Base-by-base conservation (phyloP, 2,329 filamentous ascomycete genomes). In the Acephala macrosclerotiorum region DNA sequence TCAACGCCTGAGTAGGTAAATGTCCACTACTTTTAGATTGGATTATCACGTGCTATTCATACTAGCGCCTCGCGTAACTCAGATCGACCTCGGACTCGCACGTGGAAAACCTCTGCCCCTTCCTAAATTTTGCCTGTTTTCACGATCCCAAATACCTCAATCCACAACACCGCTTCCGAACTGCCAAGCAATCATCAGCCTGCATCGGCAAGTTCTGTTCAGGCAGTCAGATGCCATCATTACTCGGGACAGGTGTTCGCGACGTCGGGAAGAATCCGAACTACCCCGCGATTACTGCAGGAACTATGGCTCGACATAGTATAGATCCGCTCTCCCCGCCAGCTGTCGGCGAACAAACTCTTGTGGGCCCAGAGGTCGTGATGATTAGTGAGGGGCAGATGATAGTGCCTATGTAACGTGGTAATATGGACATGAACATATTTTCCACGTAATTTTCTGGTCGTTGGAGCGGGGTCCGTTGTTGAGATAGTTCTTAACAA, bases 361-460 rank as follows among this genome's bases (percentile, higher is more conserved):
- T 26, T 49, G 18, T 18, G 18, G 18, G 38, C 18, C 4, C 49
- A 53, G 49, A 29, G 14, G 29, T 29, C n/a, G 26, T 18, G 25
- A 53, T 53, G 11, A 33, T 53, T 53, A 53, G 49, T 53, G 49
- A 53, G 49, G 49, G 49, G 49, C 25, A 53, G 14, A 29, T 53
- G 49, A 53, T 26, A 25, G 12, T 53, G 8, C 14, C 14, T 33
- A 33, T 53, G 49, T 53, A 53, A 53, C 49, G 49, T 53, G 49
- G 49, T 53, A 53, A 29, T 3, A 53, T 53, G 49, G 22, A 18
- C 25, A 53, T 53, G 33, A 22, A 18, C 25, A 53, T 53, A 53
- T 12, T 18, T 29, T 53, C 29, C 49, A 53, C 49, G 49, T 53
- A 53, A 29, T 26, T 12, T 53, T 53, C 49, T 26, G 25, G 49